Evolutionary conservation across 2,329 filamentous ascomycete genomes (phyloP), one percentile per base, ranked within the genome.

Genomic region (Hymenoscyphus scutula): DNA sequence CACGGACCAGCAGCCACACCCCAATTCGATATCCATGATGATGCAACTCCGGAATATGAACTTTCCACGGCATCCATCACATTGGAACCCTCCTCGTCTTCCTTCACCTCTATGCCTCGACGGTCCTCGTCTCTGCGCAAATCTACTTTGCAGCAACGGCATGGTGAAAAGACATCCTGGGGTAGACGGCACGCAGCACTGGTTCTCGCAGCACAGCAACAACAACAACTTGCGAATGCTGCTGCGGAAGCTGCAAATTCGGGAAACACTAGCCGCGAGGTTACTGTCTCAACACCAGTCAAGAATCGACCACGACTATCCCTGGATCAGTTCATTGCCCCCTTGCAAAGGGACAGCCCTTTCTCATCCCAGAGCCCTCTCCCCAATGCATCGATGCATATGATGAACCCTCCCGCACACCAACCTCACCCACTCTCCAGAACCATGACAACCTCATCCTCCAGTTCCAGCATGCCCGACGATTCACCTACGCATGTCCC

Each of bases 61-160:
- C 78, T 86, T 67, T 79, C 79, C 2, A 77, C 72, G 19, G 66
- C 71, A 19, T 68, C 70, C 7, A 66, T 73, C 41, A 63, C 58
- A 1, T 62, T 67, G 2, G 71, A 73, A 8, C 68, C 60, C 53
- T 45, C 66, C 25, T 61, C 67, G 1, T 51, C 45, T 51, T 56
- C 67, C 1, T 71, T 72, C 32, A 82, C 73, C 1, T 82, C 81
- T 2, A 80, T 89, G 68, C 84, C 87, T 17, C 89, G 87, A 73
- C 82, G 90, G 65, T 86, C 89, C 0, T 89, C 89, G 1, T 95
- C 92, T 19, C 79, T 97, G 56, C 84, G 94, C 63, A 93, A 89
- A 74, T 96, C 92, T 2, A 97, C 94, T 0, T 77, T 97, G 27
- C 92, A 96, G 73, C 93, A 97, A 75, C 88, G 94, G 48, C 84